Evolutionary conservation across 495 filamentous ascomycete genomes (phyloP), one percentile per base, ranked within the genome.

Genomic region (Talaromyces borbonicus): DNA sequence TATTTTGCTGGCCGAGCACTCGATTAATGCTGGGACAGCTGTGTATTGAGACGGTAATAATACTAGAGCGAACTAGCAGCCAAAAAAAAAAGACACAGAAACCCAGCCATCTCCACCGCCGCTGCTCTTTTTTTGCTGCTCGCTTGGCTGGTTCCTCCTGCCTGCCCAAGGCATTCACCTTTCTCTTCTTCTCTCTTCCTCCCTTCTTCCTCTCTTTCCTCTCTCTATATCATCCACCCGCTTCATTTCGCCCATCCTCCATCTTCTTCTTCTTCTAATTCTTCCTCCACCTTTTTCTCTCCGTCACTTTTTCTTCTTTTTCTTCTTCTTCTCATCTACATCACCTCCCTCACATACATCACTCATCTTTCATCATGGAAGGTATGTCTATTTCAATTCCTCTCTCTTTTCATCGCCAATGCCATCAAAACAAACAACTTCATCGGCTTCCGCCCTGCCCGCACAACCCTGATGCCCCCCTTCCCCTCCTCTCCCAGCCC

Each of bases 311-410:
- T 59, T 55, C 59, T 53, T 60, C 56, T 61, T 71, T 68, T 69
- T 20, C 47, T 37, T 38, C 51, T 32, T 44, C 51, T 49, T 48
- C 45, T 61, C 44, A n/a, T n/a, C n/a, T n/a, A n/a, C n/a, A n/a
- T n/a, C n/a, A n/a, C n/a, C n/a, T n/a, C n/a, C n/a, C n/a, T n/a
- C 57, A 41, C 63, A 57, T 48, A 49, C 50, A 52, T n/a, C 49
- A 52, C 53, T 57, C 59, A 57, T 56, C 60, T 60, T 64, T 69
- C 74, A 74, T 65, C 68, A 89, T 89, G 84, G 84, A 89, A 77
- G 84, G 84, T 89, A 75, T 74, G 80, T 74, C 59, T 50, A 15
- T 40, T 22, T 7, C 16, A n/a, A 18, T 7, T 41, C 5, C 19
- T 22, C 32, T 30, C 48, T 27, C 57, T n/a, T n/a, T n/a, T n/a